Base-by-base conservation (phyloP, 257 asterid genomes). In the Capsicum baccatum region DNA sequence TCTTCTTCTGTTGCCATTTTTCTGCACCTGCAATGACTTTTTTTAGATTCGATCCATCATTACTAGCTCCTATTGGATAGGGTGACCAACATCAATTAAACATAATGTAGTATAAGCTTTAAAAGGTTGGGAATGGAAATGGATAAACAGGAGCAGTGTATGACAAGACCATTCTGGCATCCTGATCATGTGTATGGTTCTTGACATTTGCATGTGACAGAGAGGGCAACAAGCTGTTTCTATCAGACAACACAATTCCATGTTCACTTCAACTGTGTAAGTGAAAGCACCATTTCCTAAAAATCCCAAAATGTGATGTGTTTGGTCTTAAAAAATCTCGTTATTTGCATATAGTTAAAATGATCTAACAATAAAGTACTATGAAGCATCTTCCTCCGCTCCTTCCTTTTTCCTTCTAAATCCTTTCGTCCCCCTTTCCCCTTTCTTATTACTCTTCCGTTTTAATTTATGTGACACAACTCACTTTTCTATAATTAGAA, bases 211-310 rank as follows among this genome's bases (percentile, higher is more conserved):
- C 89, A 86, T 69, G 86, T 84, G 88, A 79, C 78, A 15, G 56
- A 19, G 88, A 70, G 80, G 52, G 56, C 16, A 74, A 80, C 37
- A 47, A 57, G 52, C 59, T 67, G 87, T 81, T 79, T 21, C 84
- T 80, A 56, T 83, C 64, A 47, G 62, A 83, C 80, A 82, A 88
- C 79, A 10, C 85, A 82, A 54, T 73, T 59, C 85, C 89, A 86
- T 83, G 78, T 87, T 85, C 83, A 37, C 73, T 50, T 50, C 81
- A 74, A 74, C 55, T 15, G 4, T 44, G 44, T 5, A 66, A 70
- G 39, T 14, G 81, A 76, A 76, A 52, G 47, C 62, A 52, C 59
- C 10, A n/a, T 64, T 48, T 69, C 71, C 69, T 26, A 47, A 67
- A 63, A 33, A 66, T 66, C 17, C 16, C 16, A 19, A 15, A 21